Base-by-base conservation (phyloP, 345 rosid genomes). In the Hibiscus mutabilis region DNA sequence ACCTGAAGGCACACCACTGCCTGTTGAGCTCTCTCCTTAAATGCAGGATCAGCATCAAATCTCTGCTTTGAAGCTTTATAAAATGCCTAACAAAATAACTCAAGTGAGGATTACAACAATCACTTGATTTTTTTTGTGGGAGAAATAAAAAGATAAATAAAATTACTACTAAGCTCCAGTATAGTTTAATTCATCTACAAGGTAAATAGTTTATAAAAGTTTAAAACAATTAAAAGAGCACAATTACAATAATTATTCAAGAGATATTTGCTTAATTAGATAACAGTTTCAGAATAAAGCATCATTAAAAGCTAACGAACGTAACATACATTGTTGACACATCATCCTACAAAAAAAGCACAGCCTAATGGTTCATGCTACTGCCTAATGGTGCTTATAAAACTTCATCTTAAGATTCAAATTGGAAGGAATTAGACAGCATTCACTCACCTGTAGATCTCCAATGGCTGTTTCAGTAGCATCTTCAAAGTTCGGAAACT, bases 1-100 rank as follows among this genome's bases (percentile, higher is more conserved):
- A 94, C 98, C 98, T 93, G 97, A 55, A 94, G 97, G 29, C 80
- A 89, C 77, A 94, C 98, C 57, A 94, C 98, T 47, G 95, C 98
- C 79, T 77, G 82, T 44, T 91, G 97, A 68, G 98, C 98, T 80
- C 80, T 86, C 75, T 91, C 96, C 89, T 90, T 91, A 70, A 94
- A 94, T 29, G 44, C 86, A 4, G 84, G 68, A 82, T 88, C 98
- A 19, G 21, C 5, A 74, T 91, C 98, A 73, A 37, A 94, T 80
- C 83, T 88, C 66, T 31, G 77, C 74, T 94, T 94, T 58, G 97
- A 91, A 81, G 75, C 84, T 80, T 87, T 94, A 72, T 94, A 94
- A 77, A 94, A 91, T 69, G 82, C 70, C 70, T 94, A 76, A 18
- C 22, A 74, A 53, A 70, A 44, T 27, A 57, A 55, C 13, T 21